Base-by-base conservation (phyloP, 768 basidiomycete species). In the Mycena polygramma region DNA sequence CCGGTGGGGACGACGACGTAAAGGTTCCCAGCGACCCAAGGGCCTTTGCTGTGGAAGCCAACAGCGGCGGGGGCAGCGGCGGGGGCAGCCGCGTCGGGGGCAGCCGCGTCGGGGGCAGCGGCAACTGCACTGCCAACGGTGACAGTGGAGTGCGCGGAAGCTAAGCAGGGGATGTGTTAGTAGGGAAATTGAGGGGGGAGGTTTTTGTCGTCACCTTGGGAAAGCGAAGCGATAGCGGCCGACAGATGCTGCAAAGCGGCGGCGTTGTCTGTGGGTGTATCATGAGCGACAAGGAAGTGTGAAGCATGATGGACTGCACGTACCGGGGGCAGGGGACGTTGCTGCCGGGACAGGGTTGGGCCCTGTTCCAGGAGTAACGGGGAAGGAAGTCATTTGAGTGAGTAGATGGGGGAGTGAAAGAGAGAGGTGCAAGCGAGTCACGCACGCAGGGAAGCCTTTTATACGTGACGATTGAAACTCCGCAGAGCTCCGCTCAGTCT, bases 11-110 rank as follows among this genome's bases (percentile, higher is more conserved):
- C 43, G 35, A 61, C 65, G n/a, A n/a, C n/a, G n/a, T n/a, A n/a
- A n/a, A n/a, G n/a, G n/a, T n/a, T n/a, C n/a, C n/a, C 65, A 0
- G 41, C 48, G 24, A 66, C 26, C 65, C 65, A 66, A 9, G 65
- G 65, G 22, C 57, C 57, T 0, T 2, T 4, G 17, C 57, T 66
- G 20, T 22, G 55, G 22, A 58, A 41, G 35, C 19, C 2, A 13
- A 36, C 22, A 8, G 61, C 37, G 10, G 58, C 45, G 22, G 58
- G 45, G 15, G 26, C 59, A 11, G 46, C 37, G 10, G 58, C 45
- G 22, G 58, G 45, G 15, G 26, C 59, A 11, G 46, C n/a, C 30
- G 43, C 55, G 20, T n/a, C n/a, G 13, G 14, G 35, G 41, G 14
- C 20, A 20, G 8, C 39, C 35, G 37, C 10, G 41, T 9, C n/a